phyloP scores from a whole-genome alignment of 2,329 filamentous ascomycete species.

The Pseudogymnoascus sp. region DNA sequence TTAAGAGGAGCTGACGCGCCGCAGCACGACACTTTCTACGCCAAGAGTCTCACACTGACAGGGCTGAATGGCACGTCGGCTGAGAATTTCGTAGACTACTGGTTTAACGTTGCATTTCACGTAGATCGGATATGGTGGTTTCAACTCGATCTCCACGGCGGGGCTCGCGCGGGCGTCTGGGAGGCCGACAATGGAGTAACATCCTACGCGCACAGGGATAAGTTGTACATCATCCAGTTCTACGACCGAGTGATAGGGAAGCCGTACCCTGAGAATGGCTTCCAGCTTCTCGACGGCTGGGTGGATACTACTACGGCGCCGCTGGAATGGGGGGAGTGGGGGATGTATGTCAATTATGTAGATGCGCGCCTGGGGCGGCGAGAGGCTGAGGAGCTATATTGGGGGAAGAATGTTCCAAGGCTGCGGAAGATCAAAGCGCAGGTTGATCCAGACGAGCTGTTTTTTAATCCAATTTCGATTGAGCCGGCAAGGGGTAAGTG shows the following conservation, averaged over 20 bases:
- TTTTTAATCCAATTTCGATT: background rate
- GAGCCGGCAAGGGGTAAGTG: background rate
- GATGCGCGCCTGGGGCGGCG: background rate
- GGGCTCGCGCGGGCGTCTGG: constrained; percentile 35
- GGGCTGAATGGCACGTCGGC: constrained; percentile 39
- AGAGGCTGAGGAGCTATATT: constrained; percentile 1
- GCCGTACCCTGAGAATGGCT: background rate
- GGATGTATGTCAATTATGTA: background rate
- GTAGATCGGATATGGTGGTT: constrained; percentile 48
- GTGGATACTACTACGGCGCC: background rate
- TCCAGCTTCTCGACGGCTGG: background rate
- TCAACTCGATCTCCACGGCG: constrained; percentile 56
- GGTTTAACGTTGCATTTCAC: constrained; percentile 47
- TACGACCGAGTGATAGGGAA: constrained; percentile 46
- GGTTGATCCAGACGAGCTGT: background rate
- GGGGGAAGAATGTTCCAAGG: background rate
- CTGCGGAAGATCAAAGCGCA: background rate
- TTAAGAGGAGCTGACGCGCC: background rate
- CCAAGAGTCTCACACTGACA: constrained; percentile 48
- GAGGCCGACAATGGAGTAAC: constrained; percentile 43
- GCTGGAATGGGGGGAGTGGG: background rate
- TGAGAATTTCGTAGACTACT: constrained; percentile 32
- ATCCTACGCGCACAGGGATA: constrained; percentile 55
- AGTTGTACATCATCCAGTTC: constrained; percentile 54
- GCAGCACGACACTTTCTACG: constrained; percentile 43